Conservation (phyloP, 495 filamentous ascomycete genomes). For the Aspergillus olivimuriae region DNA sequence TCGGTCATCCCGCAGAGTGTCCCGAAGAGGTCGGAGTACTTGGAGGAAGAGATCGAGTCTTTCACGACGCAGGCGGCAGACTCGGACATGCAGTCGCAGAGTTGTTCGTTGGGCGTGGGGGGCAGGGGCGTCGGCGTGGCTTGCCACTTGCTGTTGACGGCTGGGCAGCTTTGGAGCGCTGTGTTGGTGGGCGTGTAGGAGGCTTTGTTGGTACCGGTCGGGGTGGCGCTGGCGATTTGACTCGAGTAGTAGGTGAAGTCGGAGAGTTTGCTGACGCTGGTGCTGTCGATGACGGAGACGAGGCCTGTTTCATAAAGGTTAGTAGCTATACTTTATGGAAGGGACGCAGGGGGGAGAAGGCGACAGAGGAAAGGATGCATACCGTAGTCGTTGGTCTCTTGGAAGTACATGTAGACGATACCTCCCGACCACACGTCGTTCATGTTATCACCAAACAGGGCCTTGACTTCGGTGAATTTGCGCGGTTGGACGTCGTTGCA, state of each 20-base stretch:
- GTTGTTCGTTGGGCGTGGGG: conserved; percentile 63
- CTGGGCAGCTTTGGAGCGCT: conserved; percentile 65
- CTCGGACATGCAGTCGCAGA: conserved; percentile 79
- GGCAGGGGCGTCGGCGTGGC: conserved; percentile 62
- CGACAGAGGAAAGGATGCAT: conserved; percentile 11
- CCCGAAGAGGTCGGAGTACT: conserved; percentile 62
- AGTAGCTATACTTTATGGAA: too few species aligned
- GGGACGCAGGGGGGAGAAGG: too few species aligned
- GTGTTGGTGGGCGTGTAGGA: conserved; percentile 76
- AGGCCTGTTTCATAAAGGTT: conserved; percentile 41
- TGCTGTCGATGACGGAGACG: conserved; percentile 58
- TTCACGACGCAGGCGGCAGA: conserved; percentile 64
- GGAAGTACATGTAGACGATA: conserved; percentile 96
- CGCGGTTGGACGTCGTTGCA: conserved; percentile 77
- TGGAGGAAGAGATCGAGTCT: conserved; percentile 36
- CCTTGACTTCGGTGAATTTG: conserved; percentile 76
- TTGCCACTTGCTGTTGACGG: conserved; percentile 55
- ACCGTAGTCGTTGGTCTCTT: conserved; percentile 89
- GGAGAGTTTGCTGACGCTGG: conserved; percentile 51
- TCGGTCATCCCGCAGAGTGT: conserved; percentile 61
- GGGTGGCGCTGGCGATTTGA: conserved; percentile 62
- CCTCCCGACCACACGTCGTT: conserved; percentile 81
- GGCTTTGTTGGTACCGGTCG: conserved; percentile 54
- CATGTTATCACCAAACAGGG: conserved; percentile 79
- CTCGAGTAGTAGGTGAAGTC: conserved; percentile 72